Base-by-base conservation (phyloP, 768 basidiomycete species). In the Pulveroboletus sp. region DNA sequence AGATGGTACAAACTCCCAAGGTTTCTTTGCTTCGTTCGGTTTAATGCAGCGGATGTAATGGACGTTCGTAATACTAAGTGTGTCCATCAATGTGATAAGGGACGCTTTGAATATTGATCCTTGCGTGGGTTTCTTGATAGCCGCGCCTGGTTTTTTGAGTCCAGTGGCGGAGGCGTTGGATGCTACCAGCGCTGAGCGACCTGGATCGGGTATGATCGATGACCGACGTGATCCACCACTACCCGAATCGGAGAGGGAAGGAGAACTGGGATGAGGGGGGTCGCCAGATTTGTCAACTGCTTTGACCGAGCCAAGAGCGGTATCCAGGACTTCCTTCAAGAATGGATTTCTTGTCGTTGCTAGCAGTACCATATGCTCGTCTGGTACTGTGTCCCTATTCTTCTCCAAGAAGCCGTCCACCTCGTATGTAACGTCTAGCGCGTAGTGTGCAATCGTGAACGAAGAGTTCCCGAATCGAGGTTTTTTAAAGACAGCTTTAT, bases 11-110 rank as follows among this genome's bases (percentile, higher is more conserved):
- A 97, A 94, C 64, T 93, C 92, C 96, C 96, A 99, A 31, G 96
- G 93, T 45, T 78, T 83, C 74, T 99, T 99, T 55, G 80, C 78
- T 63, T 99, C 96, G 65, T 99, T 99, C 3, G 96, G 96, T 68
- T 99, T 99, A 75, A 99, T 98, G 68, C 96, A 99, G 40, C 96
- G 84, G 63, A 99, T 99, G 64, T 99, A 99, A 64, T 99, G 96
- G 1, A 97, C 96, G 61, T 99, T 97, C 12, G 96, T 99, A 51
- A 90, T 86, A 61, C 90, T 87, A 56, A 99, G 85, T 0, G 96
- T 99, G 31, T 96, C 93, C 95, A 99, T 99, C 37, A 99, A 75
- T 41, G 82, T 86, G 65, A 89, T 86, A 45, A 99, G 73, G 0
- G 94, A 97, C 2, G 87, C 83, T 67, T 99, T 99, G 80, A 99